Evolutionary conservation across 1,284 basidiomycete species (phyloP), one percentile per base, ranked within the genome.

Genomic region (Puccinia triticina): DNA sequence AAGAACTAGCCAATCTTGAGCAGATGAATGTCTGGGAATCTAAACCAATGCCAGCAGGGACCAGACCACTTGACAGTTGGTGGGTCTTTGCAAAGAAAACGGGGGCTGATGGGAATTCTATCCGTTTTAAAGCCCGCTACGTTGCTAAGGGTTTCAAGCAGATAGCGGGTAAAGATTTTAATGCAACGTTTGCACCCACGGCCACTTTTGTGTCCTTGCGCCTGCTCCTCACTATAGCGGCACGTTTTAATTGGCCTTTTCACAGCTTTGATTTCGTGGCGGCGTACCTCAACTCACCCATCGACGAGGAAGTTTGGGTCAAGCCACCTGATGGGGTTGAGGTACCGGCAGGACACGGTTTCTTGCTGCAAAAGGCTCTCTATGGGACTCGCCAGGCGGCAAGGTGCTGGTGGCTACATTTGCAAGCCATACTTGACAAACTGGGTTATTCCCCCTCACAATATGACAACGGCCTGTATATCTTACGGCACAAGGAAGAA

Each of bases 181-280:
- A 32, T 1, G 32, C 37, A 2, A 79, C 77, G 0, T 79, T 57
- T 57, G 77, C 77, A 12, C 77, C 77, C 2, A 79, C 77, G 16
- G 77, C 64, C 0, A 79, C 48, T 32, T 79, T 79, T 71, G 50
- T 59, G 1, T 53, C 77, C 10, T 11, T 79, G 29, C 26, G 55
- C 4, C 29, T 76, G 4, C 16, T 64, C 0, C 18, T 76, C 1
- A 64, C 29, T 1, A 2, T 79, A 8, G 77, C 77, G 0, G 64
- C 77, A 5, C 18, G 10, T 10, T 34, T 16, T 40, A 32, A 74
- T 0, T 79, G 29, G 66, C 48, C 32, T 1, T 46, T 79, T 2
- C 40, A 57, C 16, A 57, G 26, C 16, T 79, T 79, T 40, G 77
- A 79, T 43, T 53, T 79, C 29, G 66, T 69, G 26, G 50, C 77